phyloP scores from a whole-genome alignment of 129 eudicot species.

The Logfia minima region DNA sequence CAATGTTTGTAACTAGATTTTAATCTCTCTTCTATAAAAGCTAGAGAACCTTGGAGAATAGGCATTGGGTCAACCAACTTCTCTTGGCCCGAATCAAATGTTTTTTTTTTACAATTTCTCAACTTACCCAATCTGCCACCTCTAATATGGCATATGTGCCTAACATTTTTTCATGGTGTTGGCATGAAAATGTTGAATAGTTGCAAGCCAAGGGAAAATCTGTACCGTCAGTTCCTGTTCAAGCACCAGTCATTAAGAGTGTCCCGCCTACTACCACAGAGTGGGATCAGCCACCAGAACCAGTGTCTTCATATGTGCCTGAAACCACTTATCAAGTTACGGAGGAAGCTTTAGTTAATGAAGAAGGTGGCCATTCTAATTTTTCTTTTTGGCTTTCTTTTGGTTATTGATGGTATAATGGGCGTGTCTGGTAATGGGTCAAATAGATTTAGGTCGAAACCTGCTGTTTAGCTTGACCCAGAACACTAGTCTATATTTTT shows the following conservation, averaged over 20 bases:
- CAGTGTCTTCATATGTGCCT: conserved; percentile 46
- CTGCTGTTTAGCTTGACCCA: not conserved
- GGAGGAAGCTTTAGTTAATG: conserved; percentile 47
- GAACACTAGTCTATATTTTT: not conserved
- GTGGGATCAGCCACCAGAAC: conserved; percentile 52
- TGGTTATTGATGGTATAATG: not conserved
- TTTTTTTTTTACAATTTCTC: not conserved
- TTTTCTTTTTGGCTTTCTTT: not conserved
- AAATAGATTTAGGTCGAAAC: not conserved
- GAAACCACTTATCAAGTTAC: conserved; percentile 35
- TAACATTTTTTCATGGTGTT: conserved; percentile 1
- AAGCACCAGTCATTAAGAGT: conserved; percentile 41
- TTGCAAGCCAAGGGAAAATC: conserved; percentile 64
- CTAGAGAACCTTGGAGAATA: not conserved
- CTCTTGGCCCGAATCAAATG: not conserved
- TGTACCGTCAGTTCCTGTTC: conserved; percentile 45
- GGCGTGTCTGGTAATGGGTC: not conserved
- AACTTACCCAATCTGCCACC: not conserved
- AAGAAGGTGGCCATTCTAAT: conserved; percentile 46
- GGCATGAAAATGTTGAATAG: conserved; percentile 34
- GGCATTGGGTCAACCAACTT: not conserved
- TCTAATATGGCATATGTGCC: no score
- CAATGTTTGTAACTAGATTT: no score
- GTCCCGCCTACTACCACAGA: conserved; percentile 52
- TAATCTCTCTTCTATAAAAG: not conserved